Conservation (phyloP, 805 yeast species). For the Kregervanrija delftensis region DNA sequence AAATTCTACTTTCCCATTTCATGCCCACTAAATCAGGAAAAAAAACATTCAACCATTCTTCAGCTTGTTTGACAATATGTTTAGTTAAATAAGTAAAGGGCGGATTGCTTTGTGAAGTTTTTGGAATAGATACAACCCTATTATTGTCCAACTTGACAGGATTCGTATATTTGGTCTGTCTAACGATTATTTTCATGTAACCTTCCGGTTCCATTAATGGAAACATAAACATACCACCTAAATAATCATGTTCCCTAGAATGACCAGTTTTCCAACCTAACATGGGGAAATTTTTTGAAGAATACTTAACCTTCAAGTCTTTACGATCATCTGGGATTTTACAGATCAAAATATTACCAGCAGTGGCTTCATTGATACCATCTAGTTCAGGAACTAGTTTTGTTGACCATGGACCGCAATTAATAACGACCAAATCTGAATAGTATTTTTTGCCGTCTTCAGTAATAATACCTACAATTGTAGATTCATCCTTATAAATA, state of each 20-base stretch:
- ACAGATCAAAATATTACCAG: constrained; percentile 30
- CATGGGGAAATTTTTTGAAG: constrained; percentile 28
- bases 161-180: constrained; percentile 22
- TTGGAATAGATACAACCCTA: constrained; percentile 9
- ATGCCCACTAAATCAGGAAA: constrained; percentile 25
- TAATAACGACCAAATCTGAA: constrained; percentile 16
- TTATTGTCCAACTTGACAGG: constrained; percentile 7
- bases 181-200: constrained; percentile 28
- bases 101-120: constrained; percentile 14
- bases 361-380: constrained; percentile 31
- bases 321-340: constrained; percentile 30
- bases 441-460: constrained; percentile 16
- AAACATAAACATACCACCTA: constrained; percentile 30
- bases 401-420: constrained; percentile 20
- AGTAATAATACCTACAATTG: constrained; percentile 19
- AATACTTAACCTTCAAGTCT: constrained; percentile 29
- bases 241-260: constrained; percentile 23
- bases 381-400: constrained; percentile 20
- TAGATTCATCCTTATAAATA: constrained; percentile 4
- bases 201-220: constrained; percentile 31
- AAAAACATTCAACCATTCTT: constrained; percentile 19
- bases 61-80: constrained; percentile 21
- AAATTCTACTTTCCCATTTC: constrained; percentile 19
- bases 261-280: constrained; percentile 29
- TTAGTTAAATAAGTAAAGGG: constrained; percentile 21